Conservation (phyloP, 495 filamentous ascomycete species). For the Bacidia rubella region DNA sequence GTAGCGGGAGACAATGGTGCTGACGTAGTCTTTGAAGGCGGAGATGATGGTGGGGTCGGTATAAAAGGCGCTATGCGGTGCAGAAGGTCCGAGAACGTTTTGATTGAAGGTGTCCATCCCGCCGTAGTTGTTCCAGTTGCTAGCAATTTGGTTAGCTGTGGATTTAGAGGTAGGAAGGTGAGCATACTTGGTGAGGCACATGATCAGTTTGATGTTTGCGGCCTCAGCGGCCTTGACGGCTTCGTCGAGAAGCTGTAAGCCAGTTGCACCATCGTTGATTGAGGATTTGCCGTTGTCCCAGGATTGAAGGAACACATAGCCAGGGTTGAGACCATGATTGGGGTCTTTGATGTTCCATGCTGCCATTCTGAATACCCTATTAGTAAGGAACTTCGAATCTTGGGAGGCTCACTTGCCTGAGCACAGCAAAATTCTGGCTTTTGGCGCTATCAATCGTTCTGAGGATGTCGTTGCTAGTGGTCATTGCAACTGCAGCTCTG, state of each 20-base stretch:
- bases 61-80: slow-evolving; percentile 26
- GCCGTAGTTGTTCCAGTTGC: slow-evolving; percentile 16
- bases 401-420: not conserved
- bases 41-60: slow-evolving; percentile 30
- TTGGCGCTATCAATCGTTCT: not conserved
- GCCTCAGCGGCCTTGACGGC: slow-evolving; percentile 44
- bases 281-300: slow-evolving; percentile 37
- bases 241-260: slow-evolving; percentile 50
- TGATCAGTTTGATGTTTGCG: slow-evolving; percentile 43
- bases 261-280: slow-evolving; percentile 55
- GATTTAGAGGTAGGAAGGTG: not conserved
- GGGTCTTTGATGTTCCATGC: slow-evolving; percentile 9
- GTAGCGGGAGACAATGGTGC: slow-evolving; percentile 36
- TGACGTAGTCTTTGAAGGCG: slow-evolving; percentile 32
- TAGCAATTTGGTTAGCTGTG: not conserved
- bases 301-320: slow-evolving; percentile 47
- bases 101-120: slow-evolving; percentile 21
- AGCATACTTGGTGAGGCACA: slow-evolving; percentile 25
- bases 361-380: not conserved
- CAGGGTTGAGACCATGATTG: slow-evolving; percentile 15
- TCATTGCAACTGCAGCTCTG: not conserved
- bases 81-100: not conserved
- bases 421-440: not conserved
- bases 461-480: not conserved
- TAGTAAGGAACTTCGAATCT: not conserved